phyloP scores from a whole-genome alignment of 495 filamentous ascomycete genomes.

The Aspergillus panamensis region DNA sequence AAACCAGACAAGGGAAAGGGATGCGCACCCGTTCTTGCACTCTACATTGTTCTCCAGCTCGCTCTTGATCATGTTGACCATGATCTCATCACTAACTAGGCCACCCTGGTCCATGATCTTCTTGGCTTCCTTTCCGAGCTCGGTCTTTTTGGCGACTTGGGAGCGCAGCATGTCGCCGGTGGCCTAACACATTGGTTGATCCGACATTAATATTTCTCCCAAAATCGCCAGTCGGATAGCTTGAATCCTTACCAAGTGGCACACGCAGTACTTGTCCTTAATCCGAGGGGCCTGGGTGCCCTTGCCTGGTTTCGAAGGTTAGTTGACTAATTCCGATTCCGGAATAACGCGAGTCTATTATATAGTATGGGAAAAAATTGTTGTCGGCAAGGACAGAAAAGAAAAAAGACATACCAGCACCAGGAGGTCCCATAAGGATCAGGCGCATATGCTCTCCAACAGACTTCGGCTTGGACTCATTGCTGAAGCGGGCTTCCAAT shows the following conservation, averaged over 20 bases:
- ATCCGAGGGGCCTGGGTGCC: slow-evolving; percentile 97
- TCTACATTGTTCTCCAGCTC: slow-evolving; percentile 91
- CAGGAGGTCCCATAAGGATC: slow-evolving; percentile 96
- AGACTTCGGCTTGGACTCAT: slow-evolving; percentile 50
- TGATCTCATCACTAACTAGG: slow-evolving; percentile 97
- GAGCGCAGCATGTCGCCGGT: slow-evolving; percentile 99
- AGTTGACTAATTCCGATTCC: slow-evolving; percentile 25
- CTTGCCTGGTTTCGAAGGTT: slow-evolving; percentile 65
- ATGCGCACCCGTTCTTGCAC: slow-evolving; percentile 81
- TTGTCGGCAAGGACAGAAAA: background rate
- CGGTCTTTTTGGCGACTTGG: slow-evolving; percentile 97
- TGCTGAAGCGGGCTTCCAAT: slow-evolving; percentile 62
- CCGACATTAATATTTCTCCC: background rate
- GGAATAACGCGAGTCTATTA: background rate
- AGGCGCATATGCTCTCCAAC: slow-evolving; percentile 70
- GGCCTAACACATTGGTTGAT: slow-evolving; percentile 54
- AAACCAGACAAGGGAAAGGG: background rate
- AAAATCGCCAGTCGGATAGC: background rate
- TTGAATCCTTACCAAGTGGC: slow-evolving; percentile 75
- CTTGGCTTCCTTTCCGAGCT: slow-evolving; percentile 93
- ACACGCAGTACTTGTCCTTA: slow-evolving; percentile 94
- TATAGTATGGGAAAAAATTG: slow-evolving; percentile 8
- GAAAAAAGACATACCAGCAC: slow-evolving; percentile 67
- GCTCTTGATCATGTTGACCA: slow-evolving; percentile 98
- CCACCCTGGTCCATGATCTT: slow-evolving; percentile 99